Percentiles rank a stretch among this genome's conserved stretches.
These are phyloP conservation scores for Saccharomycopsis fodiens DNA, from an alignment of 805 yeast species.

Conservation along the genomic window DNA sequence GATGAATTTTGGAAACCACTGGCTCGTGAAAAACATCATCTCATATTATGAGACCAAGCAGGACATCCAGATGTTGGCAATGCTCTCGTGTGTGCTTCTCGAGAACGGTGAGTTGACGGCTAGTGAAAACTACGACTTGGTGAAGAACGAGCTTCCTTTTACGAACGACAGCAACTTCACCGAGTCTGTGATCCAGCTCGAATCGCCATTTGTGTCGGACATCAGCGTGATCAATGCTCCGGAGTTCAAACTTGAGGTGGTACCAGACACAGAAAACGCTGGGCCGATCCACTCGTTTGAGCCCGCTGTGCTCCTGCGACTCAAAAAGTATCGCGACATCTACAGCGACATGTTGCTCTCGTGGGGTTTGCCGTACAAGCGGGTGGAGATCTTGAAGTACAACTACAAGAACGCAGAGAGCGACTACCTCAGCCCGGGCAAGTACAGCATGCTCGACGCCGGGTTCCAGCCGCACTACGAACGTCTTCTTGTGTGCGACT, in stretches of 20 bases:
- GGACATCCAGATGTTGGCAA: slow-evolving; percentile 84
- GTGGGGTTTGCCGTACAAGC: slow-evolving; percentile 80
- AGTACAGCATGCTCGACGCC: slow-evolving; percentile 4
- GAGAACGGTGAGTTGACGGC: slow-evolving; percentile 29
- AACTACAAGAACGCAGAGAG: slow-evolving; percentile 32
- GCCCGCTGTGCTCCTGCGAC: slow-evolving; percentile 5
- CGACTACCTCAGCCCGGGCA: slow-evolving; percentile 25
- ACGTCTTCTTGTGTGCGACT: slow-evolving; percentile 44
- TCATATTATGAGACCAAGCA: slow-evolving; percentile 53
- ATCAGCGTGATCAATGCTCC: slow-evolving; percentile 10
- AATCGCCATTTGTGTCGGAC: slow-evolving; percentile 5
- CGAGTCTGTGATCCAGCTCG: background rate
- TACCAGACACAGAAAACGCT: slow-evolving; percentile 22
- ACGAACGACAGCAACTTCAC: slow-evolving; percentile 1
- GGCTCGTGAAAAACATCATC: slow-evolving; percentile 59
- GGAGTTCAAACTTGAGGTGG: slow-evolving; percentile 21
- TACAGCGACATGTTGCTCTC: slow-evolving; percentile 70
- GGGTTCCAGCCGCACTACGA: slow-evolving; percentile 22
- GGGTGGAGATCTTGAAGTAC: slow-evolving; percentile 72
- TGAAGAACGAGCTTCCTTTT: slow-evolving; percentile 1
- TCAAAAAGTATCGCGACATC: slow-evolving; percentile 38
- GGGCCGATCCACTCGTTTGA: background rate
- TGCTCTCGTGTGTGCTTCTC: slow-evolving; percentile 67
- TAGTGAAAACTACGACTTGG: background rate
- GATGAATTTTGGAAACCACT: slow-evolving; percentile 66